phyloP scores from a whole-genome alignment of 2,329 filamentous ascomycete species.

The Trichoderma sp. region DNA sequence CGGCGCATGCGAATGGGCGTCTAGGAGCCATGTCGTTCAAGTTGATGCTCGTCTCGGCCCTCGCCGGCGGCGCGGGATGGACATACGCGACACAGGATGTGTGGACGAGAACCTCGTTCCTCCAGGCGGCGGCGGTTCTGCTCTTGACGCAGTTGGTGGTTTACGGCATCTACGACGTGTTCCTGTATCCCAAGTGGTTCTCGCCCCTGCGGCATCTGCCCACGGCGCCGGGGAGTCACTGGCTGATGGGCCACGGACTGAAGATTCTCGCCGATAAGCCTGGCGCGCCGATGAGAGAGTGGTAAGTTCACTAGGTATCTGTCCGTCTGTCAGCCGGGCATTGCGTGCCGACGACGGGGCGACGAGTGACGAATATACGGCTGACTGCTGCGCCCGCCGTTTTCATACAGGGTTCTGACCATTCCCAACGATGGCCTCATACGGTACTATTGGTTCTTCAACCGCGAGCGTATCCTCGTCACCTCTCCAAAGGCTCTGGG shows the following conservation, averaged over 20 bases:
- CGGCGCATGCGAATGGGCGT: neutral
- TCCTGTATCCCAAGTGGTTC: slow-evolving; percentile 54
- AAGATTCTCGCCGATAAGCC: slow-evolving; percentile 46
- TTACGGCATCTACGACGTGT: slow-evolving; percentile 47
- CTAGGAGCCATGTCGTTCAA: slow-evolving; percentile 30
- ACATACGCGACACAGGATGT: slow-evolving; percentile 30
- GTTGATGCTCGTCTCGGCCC: slow-evolving; percentile 33
- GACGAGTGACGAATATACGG: too few species aligned
- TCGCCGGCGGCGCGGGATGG: slow-evolving; percentile 34
- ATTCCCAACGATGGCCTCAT: slow-evolving; percentile 71
- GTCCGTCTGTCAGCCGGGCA: neutral
- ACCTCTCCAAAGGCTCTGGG: slow-evolving; percentile 66
- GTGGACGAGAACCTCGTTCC: slow-evolving; percentile 40
- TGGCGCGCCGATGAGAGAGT: slow-evolving; percentile 51
- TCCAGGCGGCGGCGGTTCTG: slow-evolving; percentile 40
- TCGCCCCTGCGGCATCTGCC: slow-evolving; percentile 55
- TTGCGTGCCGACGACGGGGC: too few species aligned
- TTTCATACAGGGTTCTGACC: neutral
- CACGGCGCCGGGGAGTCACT: slow-evolving; percentile 47
- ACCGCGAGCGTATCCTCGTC: slow-evolving; percentile 64
- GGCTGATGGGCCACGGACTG: slow-evolving; percentile 52
- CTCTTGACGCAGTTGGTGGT: slow-evolving; percentile 43
- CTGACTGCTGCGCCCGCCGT: too few species aligned
- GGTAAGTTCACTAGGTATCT: slow-evolving; percentile 45
- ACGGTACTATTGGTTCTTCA: slow-evolving; percentile 64